These are phyloP conservation scores for Leccinum pachyderme DNA, from an alignment of 1,284 basidiomycete species.

Conservation along the genomic window DNA sequence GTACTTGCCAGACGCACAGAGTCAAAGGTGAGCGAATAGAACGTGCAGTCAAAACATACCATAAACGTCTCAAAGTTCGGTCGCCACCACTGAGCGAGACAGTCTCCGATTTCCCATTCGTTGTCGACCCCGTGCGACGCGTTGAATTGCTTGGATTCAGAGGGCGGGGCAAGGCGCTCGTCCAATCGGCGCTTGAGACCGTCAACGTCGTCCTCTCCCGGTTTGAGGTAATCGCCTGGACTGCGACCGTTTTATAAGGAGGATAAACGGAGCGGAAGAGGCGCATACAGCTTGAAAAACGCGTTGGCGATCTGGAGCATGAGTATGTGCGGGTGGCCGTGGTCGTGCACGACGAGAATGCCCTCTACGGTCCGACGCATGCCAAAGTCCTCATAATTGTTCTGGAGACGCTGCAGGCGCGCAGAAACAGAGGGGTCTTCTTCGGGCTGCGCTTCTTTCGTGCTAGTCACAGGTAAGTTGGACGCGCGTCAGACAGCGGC, in stretches of 20 bases:
- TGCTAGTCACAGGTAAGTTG: constrained; percentile 44
- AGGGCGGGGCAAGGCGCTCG: constrained; percentile 82
- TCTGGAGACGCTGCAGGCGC: constrained; percentile 84
- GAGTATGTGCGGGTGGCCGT: constrained; percentile 92
- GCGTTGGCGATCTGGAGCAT: constrained; percentile 99
- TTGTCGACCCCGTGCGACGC: constrained; percentile 72
- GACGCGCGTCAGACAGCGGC: neutral
- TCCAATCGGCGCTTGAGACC: constrained; percentile 88
- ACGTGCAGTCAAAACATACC: constrained; percentile 50
- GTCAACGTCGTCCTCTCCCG: constrained; percentile 88
- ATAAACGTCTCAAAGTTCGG: constrained; percentile 99
- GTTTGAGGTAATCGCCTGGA: constrained; percentile 97
- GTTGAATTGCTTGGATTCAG: constrained; percentile 63
- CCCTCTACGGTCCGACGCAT: constrained; percentile 95
- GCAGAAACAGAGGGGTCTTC: constrained; percentile 94
- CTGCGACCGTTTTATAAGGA: constrained; percentile 40
- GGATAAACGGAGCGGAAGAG: neutral
- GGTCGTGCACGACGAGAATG: constrained; percentile 94
- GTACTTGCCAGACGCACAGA: constrained; percentile 63
- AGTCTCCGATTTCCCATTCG: constrained; percentile 95
- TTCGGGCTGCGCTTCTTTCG: constrained; percentile 93
- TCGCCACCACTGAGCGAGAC: constrained; percentile 95
- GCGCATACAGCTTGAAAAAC: constrained; percentile 91
- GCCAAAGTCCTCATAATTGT: constrained; percentile 95
- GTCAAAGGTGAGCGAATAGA: neutral